These are phyloP conservation scores for Lasiosphaeria hispida DNA, from an alignment of 495 filamentous ascomycete species.

Conservation along the genomic window DNA sequence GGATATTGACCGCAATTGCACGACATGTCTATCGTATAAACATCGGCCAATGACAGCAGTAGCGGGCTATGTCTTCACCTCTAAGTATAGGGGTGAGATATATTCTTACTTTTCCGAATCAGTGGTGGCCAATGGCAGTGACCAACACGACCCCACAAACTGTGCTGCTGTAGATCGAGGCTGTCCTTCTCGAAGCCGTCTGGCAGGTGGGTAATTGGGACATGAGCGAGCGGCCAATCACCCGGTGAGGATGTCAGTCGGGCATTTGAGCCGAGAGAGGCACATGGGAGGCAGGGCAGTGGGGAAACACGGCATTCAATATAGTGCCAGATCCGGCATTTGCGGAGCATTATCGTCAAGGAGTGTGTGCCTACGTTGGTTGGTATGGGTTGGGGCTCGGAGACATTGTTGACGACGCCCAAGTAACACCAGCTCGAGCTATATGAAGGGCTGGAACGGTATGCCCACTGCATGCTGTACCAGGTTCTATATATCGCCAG, in stretches of 20 bases:
- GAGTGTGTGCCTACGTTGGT: too few species aligned
- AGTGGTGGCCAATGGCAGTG: neutral
- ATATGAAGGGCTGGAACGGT: too few species aligned
- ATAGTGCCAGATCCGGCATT: too few species aligned
- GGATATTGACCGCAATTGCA: neutral
- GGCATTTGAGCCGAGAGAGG: neutral
- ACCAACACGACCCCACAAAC: neutral
- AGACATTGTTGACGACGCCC: too few species aligned
- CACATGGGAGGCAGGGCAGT: neutral
- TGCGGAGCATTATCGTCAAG: too few species aligned
- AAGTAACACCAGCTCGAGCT: too few species aligned
- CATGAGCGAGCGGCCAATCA: neutral
- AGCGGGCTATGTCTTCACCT: neutral
- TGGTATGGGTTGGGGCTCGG: too few species aligned
- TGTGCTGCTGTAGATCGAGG: neutral
- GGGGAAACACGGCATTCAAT: neutral
- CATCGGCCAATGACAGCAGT: neutral
- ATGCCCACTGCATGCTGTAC: too few species aligned
- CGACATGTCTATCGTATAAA: neutral
- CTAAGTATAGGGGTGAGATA: neutral
- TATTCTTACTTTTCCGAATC: too few species aligned
- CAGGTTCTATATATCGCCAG: too few species aligned
- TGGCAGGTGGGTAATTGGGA: neutral
- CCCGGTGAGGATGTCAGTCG: neutral
- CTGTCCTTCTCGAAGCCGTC: constrained; percentile 1